Evolutionary conservation across 2,329 filamentous ascomycete genomes (phyloP).

Genomic region (Fusarium foetens): DNA sequence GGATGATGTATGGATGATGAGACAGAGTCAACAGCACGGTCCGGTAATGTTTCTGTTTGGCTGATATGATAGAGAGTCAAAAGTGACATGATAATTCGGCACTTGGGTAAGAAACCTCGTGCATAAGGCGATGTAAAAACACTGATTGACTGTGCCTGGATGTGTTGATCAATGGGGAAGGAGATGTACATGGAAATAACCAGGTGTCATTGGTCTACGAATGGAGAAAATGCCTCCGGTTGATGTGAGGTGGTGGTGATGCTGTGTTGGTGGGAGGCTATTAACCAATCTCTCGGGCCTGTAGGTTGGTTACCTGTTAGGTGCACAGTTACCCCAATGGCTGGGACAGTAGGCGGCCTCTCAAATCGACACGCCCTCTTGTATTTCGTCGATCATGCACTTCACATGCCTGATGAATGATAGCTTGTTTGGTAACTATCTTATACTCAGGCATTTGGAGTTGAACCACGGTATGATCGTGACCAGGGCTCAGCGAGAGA

Average conservation of each 20-base stretch:
- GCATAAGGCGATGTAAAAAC: not conserved
- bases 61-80: not conserved
- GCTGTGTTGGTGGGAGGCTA: not conserved
- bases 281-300: conserved; percentile 7
- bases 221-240: conserved; percentile 18
- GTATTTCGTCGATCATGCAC: conserved; percentile 35
- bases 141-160: not conserved
- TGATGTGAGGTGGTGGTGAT: not conserved
- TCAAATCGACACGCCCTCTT: conserved; percentile 29
- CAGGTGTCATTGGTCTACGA: not conserved
- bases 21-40: not conserved
- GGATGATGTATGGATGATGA: conserved; percentile 31
- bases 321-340: conserved; percentile 5
- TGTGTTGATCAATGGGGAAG: conserved; percentile 25
- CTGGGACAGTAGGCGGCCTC: conserved; percentile 6
- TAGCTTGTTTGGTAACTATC: not conserved
- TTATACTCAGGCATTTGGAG: not conserved
- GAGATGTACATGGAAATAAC: conserved; percentile 5
- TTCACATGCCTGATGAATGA: conserved; percentile 15
- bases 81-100: not conserved
- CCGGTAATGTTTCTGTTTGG: conserved; percentile 4
- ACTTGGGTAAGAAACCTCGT: not conserved
- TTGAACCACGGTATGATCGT: not conserved
- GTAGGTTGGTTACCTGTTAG: not conserved
- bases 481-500: accelerated